Conservation (phyloP, 257 asterid species). For the Catharanthus roseus region DNA sequence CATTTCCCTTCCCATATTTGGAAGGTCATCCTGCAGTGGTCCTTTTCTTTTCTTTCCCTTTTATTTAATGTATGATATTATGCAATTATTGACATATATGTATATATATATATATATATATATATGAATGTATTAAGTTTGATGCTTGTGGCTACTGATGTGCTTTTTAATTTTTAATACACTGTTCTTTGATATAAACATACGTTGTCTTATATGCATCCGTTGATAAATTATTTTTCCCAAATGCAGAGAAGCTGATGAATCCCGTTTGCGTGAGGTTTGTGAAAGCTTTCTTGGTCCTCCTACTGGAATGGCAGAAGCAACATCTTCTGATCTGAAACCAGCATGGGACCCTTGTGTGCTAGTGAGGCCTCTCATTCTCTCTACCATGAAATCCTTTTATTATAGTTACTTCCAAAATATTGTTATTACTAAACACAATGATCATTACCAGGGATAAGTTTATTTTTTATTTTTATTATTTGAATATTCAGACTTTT, state of each 20-base stretch:
- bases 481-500: not conserved
- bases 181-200: not conserved
- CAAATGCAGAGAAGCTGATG: slow-evolving; percentile 80
- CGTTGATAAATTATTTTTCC: not conserved
- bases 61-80: not conserved
- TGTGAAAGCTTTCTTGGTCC: slow-evolving; percentile 98
- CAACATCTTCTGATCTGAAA: slow-evolving; percentile 33
- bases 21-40: not conserved
- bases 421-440: not conserved
- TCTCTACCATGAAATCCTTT: not conserved
- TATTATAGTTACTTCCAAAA: too few relatives aligned
- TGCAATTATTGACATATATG: not conserved
- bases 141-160: not conserved
- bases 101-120: too few relatives aligned
- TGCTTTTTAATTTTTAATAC: not conserved
- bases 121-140: not conserved
- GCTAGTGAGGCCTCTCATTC: slow-evolving; percentile 51
- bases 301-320: slow-evolving; percentile 74
- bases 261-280: slow-evolving; percentile 83
- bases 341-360: slow-evolving; percentile 77
- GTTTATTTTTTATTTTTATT: too few relatives aligned
- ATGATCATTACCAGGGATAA: not conserved
- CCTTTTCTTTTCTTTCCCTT: too few relatives aligned
- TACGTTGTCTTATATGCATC: not conserved
- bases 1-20: not conserved